Base-by-base conservation (phyloP, 1,284 basidiomycete genomes). In the Sporisorium sorghi region DNA sequence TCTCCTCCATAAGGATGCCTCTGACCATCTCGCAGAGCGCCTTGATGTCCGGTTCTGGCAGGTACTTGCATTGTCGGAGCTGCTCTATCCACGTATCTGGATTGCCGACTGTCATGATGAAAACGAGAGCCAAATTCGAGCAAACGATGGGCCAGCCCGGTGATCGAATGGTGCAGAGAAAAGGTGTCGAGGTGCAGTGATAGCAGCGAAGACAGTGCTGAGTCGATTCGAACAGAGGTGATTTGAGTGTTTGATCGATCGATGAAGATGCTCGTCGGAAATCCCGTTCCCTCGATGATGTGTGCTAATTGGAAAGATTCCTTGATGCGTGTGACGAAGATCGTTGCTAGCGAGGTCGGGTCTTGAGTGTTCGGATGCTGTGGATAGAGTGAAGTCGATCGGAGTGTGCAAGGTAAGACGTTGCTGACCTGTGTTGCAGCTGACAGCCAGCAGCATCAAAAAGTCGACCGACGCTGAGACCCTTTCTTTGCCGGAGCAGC, bases 31-130 rank as follows among this genome's bases (percentile, higher is more conserved):
- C 90, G 87, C 95, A 97, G 56, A 97, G 90, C 14, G 89, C 85
- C 82, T 93, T 94, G 91, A 98, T 96, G 80, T 95, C 93, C 14
- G 89, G 84, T 87, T 97, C 94, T 19, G 92, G 89, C n/a, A 97
- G 89, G 79, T 93, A 91, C 72, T 90, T 89, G 87, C 93, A 97
- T 85, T 89, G 86, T 86, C 90, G 90, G 61, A 97, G 90, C 85
- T 93, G 90, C 32, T 75, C 74, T 65, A 85, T 81, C 72, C 79
- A 81, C 12, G 65, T 61, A 65, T 83, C 81, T 56, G 76, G 79
- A 69, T 79, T 78, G 54, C 78, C 79, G 69, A 74, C 50, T 5
- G 66, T 50, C 63, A 66, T 72, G 52, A 3, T 62, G 62, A 21
- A 24, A 6, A 17, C 23, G 43, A 52, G 8, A 58, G n/a, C 39